Conservation (phyloP, 176 grass and related monocot genomes). For the Carex cristatella region DNA sequence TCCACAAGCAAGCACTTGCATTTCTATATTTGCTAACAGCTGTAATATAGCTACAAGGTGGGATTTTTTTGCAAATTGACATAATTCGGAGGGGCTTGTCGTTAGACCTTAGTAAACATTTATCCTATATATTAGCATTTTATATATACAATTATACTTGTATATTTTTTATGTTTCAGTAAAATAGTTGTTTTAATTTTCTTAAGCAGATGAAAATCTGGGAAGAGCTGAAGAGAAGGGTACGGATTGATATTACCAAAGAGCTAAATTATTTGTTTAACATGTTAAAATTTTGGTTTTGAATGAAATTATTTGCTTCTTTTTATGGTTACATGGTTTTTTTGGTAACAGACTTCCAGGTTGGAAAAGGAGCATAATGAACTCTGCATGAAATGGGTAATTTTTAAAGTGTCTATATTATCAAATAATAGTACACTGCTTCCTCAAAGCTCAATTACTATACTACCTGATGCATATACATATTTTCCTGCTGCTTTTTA, state of each 20-base stretch:
- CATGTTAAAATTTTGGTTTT: constrained; percentile 12
- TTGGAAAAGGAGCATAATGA: constrained; percentile 91
- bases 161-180: constrained; percentile 6
- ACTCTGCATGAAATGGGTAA: constrained; percentile 65
- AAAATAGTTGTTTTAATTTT: constrained; percentile 18
- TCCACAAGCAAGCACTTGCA: background rate
- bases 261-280: constrained; percentile 2
- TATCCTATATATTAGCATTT: background rate
- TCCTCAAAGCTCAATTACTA: background rate
- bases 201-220: constrained; percentile 68
- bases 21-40: background rate
- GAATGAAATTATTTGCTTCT: background rate
- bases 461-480: background rate
- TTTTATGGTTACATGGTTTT: constrained; percentile 7
- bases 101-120: background rate
- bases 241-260: constrained; percentile 23
- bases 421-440: background rate
- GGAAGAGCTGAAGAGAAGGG: constrained; percentile 52
- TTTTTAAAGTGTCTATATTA: background rate
- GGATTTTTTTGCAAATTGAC: background rate
- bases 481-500: background rate
- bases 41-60: background rate
- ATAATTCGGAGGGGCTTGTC: background rate
- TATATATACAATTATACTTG: background rate
- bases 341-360: constrained; percentile 49